These are phyloP conservation scores for Trichoderma afroharzianum DNA, from an alignment of 2,329 filamentous ascomycete genomes.

Conservation along the genomic window DNA sequence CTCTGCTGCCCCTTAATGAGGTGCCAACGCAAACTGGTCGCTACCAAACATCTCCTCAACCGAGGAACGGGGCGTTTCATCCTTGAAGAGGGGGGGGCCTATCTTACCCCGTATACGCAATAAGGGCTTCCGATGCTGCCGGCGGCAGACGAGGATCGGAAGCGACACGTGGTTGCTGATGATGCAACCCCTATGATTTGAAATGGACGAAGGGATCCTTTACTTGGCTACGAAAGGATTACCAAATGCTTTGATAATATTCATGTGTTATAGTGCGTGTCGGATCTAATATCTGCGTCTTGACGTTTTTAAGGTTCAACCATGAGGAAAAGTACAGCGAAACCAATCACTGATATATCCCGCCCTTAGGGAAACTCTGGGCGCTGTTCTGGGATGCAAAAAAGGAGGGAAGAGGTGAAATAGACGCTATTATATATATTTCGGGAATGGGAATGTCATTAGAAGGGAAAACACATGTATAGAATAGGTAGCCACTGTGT, in stretches of 20 bases:
- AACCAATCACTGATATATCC: neutral
- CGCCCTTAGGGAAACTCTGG: neutral
- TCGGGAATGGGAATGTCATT: neutral
- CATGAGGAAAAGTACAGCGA: neutral
- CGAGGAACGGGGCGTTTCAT: conserved; percentile 17
- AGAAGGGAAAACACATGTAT: neutral
- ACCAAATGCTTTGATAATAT: neutral
- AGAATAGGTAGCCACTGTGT: neutral
- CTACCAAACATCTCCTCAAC: conserved; percentile 24
- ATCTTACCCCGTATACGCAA: neutral
- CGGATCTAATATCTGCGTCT: neutral
- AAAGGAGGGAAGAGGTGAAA: neutral
- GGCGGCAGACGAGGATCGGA: neutral
- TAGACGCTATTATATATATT: neutral
- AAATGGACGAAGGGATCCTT: neutral
- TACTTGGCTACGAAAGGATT: neutral
- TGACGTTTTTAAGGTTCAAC: neutral
- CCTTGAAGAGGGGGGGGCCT: neutral
- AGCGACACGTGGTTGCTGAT: neutral
- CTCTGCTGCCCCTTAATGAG: conserved; percentile 64
- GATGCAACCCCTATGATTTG: neutral
- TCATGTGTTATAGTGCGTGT: neutral
- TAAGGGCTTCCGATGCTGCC: neutral
- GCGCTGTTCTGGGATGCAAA: neutral
- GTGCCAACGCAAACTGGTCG: conserved; percentile 28